phyloP scores from a whole-genome alignment of 805 yeast genomes.

The Tetrapisispora arboricola region DNA sequence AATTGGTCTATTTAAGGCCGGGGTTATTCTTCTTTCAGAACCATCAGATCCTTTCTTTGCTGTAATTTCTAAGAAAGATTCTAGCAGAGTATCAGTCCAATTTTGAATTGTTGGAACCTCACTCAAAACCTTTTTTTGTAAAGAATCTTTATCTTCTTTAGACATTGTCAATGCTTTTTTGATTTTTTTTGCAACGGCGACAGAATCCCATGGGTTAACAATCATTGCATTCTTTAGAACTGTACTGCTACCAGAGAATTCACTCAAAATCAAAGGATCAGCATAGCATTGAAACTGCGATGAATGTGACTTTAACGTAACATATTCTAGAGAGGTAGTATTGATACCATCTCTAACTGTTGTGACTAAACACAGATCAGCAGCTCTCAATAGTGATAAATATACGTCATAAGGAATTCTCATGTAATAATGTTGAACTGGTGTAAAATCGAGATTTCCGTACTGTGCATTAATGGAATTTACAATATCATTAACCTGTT shows the following conservation, averaged over 20 bases:
- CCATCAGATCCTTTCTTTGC: conserved; percentile 34
- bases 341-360: conserved; percentile 94
- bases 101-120: conserved; percentile 67
- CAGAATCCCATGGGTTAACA: conserved; percentile 96
- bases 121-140: conserved; percentile 47
- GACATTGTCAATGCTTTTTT: conserved; percentile 55
- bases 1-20: conserved; percentile 67
- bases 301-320: conserved; percentile 64
- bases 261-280: conserved; percentile 76
- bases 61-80: conserved; percentile 32
- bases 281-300: conserved; percentile 29
- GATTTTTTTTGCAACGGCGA: conserved; percentile 81
- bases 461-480: conserved; percentile 73
- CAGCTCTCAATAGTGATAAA: conserved; percentile 74
- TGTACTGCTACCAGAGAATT: conserved; percentile 82
- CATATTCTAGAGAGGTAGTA: conserved; percentile 88
- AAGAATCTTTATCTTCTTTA: conserved; percentile 32
- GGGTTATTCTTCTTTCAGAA: conserved; percentile 46
- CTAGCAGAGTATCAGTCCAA: conserved; percentile 64
- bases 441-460: conserved; percentile 74
- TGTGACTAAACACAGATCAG: conserved; percentile 82
- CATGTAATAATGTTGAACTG: conserved; percentile 89
- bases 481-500: conserved; percentile 73
- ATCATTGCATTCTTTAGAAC: conserved; percentile 63
- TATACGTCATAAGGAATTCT: conserved; percentile 83